These are phyloP conservation scores for Iodosphaeria phyllophila DNA, from an alignment of 2,329 filamentous ascomycete species.

Conservation along the genomic window DNA sequence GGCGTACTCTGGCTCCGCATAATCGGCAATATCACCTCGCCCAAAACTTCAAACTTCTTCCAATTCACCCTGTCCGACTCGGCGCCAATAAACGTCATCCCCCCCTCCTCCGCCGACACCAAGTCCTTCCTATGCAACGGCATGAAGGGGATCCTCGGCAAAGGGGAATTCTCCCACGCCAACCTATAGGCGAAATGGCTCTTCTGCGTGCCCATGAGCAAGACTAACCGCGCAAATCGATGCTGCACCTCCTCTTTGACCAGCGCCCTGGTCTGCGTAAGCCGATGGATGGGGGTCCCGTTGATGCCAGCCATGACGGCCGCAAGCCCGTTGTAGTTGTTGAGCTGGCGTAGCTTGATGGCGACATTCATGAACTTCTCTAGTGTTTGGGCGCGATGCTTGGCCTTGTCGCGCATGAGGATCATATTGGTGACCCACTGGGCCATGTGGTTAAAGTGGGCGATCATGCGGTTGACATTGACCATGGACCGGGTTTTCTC, in stretches of 20 bases:
- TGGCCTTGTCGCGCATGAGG: constrained; percentile 82
- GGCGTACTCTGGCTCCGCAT: constrained; percentile 80
- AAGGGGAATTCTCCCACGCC: constrained; percentile 87
- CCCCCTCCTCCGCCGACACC: constrained; percentile 82
- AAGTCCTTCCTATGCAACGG: constrained; percentile 79
- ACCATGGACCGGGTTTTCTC: constrained; percentile 59
- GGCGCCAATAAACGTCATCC: constrained; percentile 67
- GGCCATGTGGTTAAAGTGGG: constrained; percentile 75
- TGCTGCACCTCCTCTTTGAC: constrained; percentile 56
- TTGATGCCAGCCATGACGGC: constrained; percentile 87
- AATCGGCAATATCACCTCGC: constrained; percentile 75
- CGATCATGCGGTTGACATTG: constrained; percentile 88
- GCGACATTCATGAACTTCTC: constrained; percentile 95
- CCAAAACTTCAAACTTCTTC: constrained; percentile 95
- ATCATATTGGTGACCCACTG: constrained; percentile 72
- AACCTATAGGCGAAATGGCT: constrained; percentile 91
- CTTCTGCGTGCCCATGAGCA: constrained; percentile 85
- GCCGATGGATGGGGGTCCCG: constrained; percentile 66
- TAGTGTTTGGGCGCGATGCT: constrained; percentile 76
- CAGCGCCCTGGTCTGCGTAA: constrained; percentile 61
- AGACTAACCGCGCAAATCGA: constrained; percentile 71
- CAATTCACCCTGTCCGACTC: constrained; percentile 72
- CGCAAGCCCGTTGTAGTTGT: constrained; percentile 96
- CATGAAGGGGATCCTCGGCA: constrained; percentile 83
- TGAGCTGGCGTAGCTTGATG: constrained; percentile 66